These are phyloP conservation scores for Digitaria exilis DNA, from an alignment of 202 grass and related monocot genomes.

Conservation along the genomic window DNA sequence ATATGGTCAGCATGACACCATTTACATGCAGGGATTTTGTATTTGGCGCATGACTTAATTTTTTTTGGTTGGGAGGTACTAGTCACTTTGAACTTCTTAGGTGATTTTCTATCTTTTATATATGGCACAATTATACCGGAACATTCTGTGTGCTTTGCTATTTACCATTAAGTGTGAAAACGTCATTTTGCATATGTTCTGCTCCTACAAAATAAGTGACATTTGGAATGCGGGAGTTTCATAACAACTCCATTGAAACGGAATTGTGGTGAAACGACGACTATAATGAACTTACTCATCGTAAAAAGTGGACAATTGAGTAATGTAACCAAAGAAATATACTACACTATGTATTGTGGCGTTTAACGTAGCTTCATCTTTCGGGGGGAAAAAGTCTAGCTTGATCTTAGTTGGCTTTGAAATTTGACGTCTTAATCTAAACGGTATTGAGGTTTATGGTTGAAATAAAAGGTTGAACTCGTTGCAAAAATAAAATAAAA, in stretches of 20 bases:
- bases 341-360: too few relatives aligned
- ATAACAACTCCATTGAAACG: background rate
- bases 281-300: background rate
- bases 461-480: background rate
- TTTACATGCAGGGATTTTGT: background rate
- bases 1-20: background rate
- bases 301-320: too few relatives aligned
- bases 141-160: background rate
- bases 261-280: background rate
- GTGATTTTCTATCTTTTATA: background rate
- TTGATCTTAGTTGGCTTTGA: background rate
- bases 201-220: background rate
- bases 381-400: too few relatives aligned
- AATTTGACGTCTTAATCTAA: background rate
- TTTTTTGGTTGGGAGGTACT: background rate
- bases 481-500: too few relatives aligned
- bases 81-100: background rate
- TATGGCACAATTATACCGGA: background rate
- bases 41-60: background rate
- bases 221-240: background rate
- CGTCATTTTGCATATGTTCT: too few relatives aligned
- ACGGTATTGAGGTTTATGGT: background rate
- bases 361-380: too few relatives aligned
- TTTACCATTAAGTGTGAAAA: background rate
- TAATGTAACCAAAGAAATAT: background rate